Conservation (phyloP, 179 eudicot genomes). For the Spergularia azorica region DNA sequence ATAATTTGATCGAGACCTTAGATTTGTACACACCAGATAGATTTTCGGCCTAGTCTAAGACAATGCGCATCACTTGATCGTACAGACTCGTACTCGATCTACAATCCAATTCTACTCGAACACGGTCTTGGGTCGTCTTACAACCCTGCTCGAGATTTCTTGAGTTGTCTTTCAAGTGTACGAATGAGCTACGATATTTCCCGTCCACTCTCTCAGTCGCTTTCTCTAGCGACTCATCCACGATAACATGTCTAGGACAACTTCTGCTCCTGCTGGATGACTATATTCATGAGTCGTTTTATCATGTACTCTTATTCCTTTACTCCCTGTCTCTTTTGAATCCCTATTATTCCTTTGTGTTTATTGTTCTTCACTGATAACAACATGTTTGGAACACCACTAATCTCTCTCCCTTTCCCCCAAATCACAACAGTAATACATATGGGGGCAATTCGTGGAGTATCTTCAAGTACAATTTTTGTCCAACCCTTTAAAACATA, state of each 20-base stretch:
- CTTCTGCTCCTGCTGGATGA: not conserved
- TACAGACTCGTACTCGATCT: too few species aligned
- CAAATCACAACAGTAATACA: not conserved
- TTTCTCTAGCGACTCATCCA: conserved; percentile 4
- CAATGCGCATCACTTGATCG: too few species aligned
- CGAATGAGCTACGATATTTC: too few species aligned
- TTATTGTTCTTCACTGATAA: not conserved
- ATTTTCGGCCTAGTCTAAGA: too few species aligned
- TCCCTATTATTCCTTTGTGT: not conserved
- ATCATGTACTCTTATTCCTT: not conserved
- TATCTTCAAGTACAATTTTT: not conserved
- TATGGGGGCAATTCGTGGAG: not conserved
- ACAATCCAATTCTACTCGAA: too few species aligned
- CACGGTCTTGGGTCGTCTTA: too few species aligned
- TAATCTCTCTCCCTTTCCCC: not conserved
- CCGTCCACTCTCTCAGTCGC: not conserved
- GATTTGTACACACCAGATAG: too few species aligned
- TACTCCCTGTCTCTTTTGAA: conserved; percentile 5
- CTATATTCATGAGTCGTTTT: not conserved
- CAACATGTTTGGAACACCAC: conserved; percentile 18
- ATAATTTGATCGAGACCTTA: too few species aligned
- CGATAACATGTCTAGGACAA: not conserved
- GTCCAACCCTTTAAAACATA: not conserved
- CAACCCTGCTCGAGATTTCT: too few species aligned
- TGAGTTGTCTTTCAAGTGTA: too few species aligned